Evolutionary conservation across 192 early-diverging fungal species (phyloP).

Genomic region (Coemansia pectinata): DNA sequence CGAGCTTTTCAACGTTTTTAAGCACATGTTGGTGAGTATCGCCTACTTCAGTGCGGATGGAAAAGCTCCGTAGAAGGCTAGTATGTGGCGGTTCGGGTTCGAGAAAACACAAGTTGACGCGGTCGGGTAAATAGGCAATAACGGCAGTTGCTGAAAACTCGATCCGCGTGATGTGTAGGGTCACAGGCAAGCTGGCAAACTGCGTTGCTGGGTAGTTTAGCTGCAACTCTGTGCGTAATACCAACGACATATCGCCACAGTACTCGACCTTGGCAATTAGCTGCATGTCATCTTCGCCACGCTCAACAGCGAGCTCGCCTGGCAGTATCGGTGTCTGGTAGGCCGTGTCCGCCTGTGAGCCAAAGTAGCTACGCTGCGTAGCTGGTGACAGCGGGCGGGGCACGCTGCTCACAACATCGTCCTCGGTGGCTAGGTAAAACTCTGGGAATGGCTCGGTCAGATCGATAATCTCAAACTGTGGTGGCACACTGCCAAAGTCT

Average conservation of each 20-base stretch:
- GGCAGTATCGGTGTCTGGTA: slow-evolving; percentile 3
- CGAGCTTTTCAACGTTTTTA: slow-evolving; percentile 83
- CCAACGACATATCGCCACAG: slow-evolving; percentile 72
- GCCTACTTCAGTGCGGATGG: slow-evolving; percentile 47
- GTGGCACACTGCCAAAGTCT: slow-evolving; percentile 70
- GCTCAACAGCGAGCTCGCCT: slow-evolving; percentile 17
- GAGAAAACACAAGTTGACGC: slow-evolving; percentile 73
- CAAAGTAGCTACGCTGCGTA: slow-evolving; percentile 21
- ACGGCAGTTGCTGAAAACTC: slow-evolving; percentile 70
- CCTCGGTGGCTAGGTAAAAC: slow-evolving; percentile 69
- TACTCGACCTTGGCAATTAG: slow-evolving; percentile 64
- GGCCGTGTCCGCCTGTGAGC: slow-evolving; percentile 8
- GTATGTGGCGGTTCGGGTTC: slow-evolving; percentile 52
- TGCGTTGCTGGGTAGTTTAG: slow-evolving; percentile 76
- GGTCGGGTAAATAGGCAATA: slow-evolving; percentile 63
- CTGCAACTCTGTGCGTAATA: slow-evolving; percentile 65
- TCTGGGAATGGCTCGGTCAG: slow-evolving; percentile 76
- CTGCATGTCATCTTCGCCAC: slow-evolving; percentile 65
- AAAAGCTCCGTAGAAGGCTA: slow-evolving; percentile 36
- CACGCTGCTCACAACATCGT: slow-evolving; percentile 11
- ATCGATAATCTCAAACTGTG: slow-evolving; percentile 68
- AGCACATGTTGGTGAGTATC: slow-evolving; percentile 59
- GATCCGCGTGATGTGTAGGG: slow-evolving; percentile 66
- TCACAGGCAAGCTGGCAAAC: slow-evolving; percentile 74
- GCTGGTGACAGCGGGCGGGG: slow-evolving; percentile 26